Evolutionary conservation across 1,284 basidiomycete genomes (phyloP), one percentile per base, ranked within the genome.

Genomic region (Cutaneotrichosporon curvatum): DNA sequence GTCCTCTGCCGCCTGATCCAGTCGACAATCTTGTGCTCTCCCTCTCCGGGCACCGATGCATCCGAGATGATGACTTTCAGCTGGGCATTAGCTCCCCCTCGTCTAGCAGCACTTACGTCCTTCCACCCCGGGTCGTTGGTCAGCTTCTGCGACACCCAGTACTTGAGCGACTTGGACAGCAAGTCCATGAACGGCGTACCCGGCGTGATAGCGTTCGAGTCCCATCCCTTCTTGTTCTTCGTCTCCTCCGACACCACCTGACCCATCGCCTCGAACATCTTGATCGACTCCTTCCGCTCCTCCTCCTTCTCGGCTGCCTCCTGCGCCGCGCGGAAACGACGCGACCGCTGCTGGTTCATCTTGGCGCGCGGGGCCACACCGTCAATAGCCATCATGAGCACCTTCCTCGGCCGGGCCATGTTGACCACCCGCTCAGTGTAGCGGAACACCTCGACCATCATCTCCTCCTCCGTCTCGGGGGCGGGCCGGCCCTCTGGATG

Each of bases 1-100:
- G 79, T 78, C 40, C 95, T 80, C 63, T 96, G 91, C 40, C 92
- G 79, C 50, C 95, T 79, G 57, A 99, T 95, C 70, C 82, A 96
- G 66, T 98, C 95, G 89, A 99, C 97, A 59, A 99, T 97, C 76
- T 99, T 99, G 75, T 99, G 95, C 71, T 99, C 95, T 65, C 95
- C 95, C 73, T 99, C 95, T 56, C 94, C 94, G 2, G 94, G 94
- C 10, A 98, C 95, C 47, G 86, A 85, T 2, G 94, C 89, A 61
- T 98, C 95, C 2, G 95, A 98, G 52, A 99, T 89, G 57, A 98
- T 84, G 54, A 99, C 87, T 76, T 97, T 83, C 34, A 96, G 78
- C 85, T 90, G 44, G 4, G 12, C 1, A 12, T 28, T 12, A 28
- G 25, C 25, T 28, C 12, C 25, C 8, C 25, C 25, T 7, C 12